Evolutionary conservation across 2,329 filamentous ascomycete species (phyloP), one percentile per base, ranked within the genome.

Genomic region (Epichloe glyceriae): DNA sequence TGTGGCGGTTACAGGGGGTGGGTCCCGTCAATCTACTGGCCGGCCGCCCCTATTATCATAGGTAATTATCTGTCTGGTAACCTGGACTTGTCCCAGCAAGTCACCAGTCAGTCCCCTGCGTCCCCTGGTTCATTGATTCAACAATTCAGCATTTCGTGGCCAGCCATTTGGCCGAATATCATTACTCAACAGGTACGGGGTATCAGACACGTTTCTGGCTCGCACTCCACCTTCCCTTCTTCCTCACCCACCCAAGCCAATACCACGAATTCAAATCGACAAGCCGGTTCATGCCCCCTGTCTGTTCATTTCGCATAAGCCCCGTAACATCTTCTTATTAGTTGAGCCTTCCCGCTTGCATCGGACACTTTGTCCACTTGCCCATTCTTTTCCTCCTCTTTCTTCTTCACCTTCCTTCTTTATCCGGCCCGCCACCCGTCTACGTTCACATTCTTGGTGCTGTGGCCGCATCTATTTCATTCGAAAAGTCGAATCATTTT

Each of bases 281-380:
- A 15, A 45, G 48, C 44, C 15, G n/a, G 4, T 51, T 42, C 45
- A 47, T 35, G 39, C 17, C 30, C 45, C 34, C 33, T 47, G 33
- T 34, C 33, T 34, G 38, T 34, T 45, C 41, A 33, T 26, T 50
- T 33, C 17, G 35, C 43, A 14, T 34, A 17, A 30, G 41, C 17
- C 46, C 15, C 8, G 22, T 8, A 34, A 46, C 38, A 38, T 35
- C 22, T 49, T 49, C 17, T 17, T 26, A 26, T 26, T 1, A 37
- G 26, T 49, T 19, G 50, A 42, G 37, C 46, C n/a, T 49, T 49
- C 46, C 40, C 39, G n/a, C 40, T 41, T 37, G 40, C 30, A 17
- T 19, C 3, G n/a, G 45, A 26, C 34, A 33, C 44, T 17, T 46
- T 46, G 44, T 22, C 20, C 4, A 2, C 42, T 37, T n/a, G 35